These are phyloP conservation scores for Podosphaera aphanis DNA, from an alignment of 2,329 filamentous ascomycete genomes.

Conservation along the genomic window DNA sequence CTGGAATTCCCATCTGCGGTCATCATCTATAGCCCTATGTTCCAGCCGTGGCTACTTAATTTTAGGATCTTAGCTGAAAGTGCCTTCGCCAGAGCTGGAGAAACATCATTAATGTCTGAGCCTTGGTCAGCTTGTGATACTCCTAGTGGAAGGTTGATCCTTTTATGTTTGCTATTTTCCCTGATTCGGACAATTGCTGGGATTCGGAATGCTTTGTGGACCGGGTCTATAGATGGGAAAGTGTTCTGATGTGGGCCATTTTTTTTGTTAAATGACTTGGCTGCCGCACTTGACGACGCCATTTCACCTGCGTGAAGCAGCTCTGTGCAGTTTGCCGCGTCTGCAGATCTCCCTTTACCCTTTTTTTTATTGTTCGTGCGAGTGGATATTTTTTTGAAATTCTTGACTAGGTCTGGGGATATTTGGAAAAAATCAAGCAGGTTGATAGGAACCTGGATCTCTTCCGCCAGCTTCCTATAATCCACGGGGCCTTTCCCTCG, in stretches of 20 bases:
- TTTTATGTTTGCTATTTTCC: background rate
- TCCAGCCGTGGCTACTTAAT: background rate
- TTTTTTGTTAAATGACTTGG: no score
- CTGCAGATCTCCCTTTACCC: background rate
- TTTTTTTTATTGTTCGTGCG: background rate
- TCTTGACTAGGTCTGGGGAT: background rate
- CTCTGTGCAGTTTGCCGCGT: no score
- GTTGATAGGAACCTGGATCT: background rate
- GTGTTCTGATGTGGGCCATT: no score
- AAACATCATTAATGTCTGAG: background rate
- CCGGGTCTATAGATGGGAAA: background rate
- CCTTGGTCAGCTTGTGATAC: background rate
- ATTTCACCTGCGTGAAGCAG: no score
- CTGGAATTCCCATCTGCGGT: background rate
- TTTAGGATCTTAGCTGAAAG: background rate
- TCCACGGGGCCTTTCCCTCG: background rate
- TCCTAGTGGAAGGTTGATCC: background rate
- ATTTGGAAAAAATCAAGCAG: constrained; percentile 1
- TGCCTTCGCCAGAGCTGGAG: background rate
- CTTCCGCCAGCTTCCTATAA: background rate
- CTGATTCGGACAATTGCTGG: background rate
- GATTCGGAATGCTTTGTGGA: background rate
- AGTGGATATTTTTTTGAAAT: background rate
- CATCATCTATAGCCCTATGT: background rate
- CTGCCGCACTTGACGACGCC: no score